Evolutionary conservation across 2,329 filamentous ascomycete species (phyloP).

Genomic region (Penicillium paneum): DNA sequence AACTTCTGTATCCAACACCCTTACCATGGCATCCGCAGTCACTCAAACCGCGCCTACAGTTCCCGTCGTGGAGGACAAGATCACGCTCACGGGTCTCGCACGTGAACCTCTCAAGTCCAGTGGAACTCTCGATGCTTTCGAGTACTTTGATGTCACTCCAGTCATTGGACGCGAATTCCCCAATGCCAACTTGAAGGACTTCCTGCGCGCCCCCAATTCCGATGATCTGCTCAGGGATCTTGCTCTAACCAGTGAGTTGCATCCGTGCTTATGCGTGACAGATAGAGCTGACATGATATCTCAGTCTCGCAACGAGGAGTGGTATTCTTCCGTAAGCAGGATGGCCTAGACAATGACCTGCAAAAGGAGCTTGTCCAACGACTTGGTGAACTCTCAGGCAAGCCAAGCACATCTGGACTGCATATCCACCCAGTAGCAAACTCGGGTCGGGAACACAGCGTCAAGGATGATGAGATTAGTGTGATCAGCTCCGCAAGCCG

Average conservation of each 20-base stretch:
- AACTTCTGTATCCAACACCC: neutral
- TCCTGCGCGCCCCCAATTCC: slow-evolving; percentile 38
- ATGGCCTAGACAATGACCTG: slow-evolving; percentile 48
- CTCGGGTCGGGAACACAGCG: slow-evolving; percentile 47
- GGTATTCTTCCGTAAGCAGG: slow-evolving; percentile 54
- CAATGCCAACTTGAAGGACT: slow-evolving; percentile 48
- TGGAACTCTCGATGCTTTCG: slow-evolving; percentile 44
- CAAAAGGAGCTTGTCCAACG: slow-evolving; percentile 54
- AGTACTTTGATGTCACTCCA: slow-evolving; percentile 51
- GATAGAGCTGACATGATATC: neutral
- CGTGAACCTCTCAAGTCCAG: slow-evolving; percentile 37
- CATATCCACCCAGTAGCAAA: slow-evolving; percentile 51
- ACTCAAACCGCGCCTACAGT: slow-evolving; percentile 16
- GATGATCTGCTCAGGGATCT: slow-evolving; percentile 37
- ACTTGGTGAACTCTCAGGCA: slow-evolving; percentile 48
- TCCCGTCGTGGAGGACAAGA: slow-evolving; percentile 16
- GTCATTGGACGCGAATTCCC: slow-evolving; percentile 52
- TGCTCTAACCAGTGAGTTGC: slow-evolving; percentile 31
- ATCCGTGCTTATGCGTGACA: rapidly evolving
- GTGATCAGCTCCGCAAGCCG: slow-evolving; percentile 46
- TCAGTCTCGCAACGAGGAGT: slow-evolving; percentile 53
- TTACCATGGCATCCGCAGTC: slow-evolving; percentile 22
- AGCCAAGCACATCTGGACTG: slow-evolving; percentile 45
- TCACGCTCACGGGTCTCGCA: slow-evolving; percentile 13
- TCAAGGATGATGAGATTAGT: slow-evolving; percentile 49